phyloP scores from a whole-genome alignment of 345 rosid genomes.

The Psidium guajava region DNA sequence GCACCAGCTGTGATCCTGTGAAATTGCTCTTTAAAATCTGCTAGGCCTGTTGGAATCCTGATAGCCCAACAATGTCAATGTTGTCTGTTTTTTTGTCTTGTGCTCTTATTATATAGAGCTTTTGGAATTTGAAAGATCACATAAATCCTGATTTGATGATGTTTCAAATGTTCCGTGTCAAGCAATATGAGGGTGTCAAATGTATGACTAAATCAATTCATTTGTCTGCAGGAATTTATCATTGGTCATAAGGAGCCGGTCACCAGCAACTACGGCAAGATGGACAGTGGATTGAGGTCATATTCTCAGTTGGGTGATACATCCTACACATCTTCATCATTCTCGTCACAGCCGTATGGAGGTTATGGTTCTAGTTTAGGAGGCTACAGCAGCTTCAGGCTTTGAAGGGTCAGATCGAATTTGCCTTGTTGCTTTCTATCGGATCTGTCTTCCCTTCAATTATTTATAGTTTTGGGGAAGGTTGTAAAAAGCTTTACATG shows the following conservation, averaged over 20 bases:
- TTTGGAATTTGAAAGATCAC: not conserved
- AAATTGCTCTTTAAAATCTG: not conserved
- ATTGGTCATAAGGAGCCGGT: conserved; percentile 26
- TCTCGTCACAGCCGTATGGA: conserved; percentile 16
- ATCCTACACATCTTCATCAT: conserved; percentile 11
- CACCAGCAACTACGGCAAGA: conserved; percentile 19
- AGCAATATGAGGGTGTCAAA: not conserved
- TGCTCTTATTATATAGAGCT: not conserved
- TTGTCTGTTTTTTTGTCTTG: not conserved
- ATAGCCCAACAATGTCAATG: not conserved
- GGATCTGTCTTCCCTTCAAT: not conserved
- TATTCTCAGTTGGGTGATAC: conserved; percentile 21
- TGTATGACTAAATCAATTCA: not conserved
- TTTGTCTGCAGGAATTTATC: conserved; percentile 28
- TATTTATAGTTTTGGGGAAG: not conserved
- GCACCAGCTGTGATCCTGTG: not conserved
- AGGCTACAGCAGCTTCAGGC: conserved; percentile 26
- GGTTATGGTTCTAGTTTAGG: conserved; percentile 26
- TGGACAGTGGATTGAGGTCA: conserved; percentile 22
- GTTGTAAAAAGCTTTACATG: not conserved
- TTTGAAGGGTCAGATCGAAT: conserved; percentile 3
- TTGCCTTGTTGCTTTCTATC: not conserved
- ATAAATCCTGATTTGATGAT: not conserved
- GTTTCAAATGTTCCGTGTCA: not conserved
- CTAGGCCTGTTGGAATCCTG: not conserved